Base-by-base conservation (phyloP, 2,329 filamentous ascomycete species). In the Neofusicoccum parvum region DNA sequence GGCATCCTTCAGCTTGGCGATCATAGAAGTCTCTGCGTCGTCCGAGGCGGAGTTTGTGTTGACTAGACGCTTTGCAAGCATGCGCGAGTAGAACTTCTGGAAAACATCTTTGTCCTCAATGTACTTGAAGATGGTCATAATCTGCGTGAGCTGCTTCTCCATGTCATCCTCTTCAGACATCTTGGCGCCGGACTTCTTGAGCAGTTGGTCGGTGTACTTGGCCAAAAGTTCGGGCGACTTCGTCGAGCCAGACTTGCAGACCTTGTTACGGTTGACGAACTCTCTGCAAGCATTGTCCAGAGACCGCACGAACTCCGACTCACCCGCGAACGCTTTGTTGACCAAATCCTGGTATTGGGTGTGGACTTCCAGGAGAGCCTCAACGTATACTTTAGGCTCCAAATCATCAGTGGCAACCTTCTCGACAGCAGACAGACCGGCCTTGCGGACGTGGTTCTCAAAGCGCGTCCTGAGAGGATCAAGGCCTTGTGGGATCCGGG, bases 121-220 rank as follows among this genome's bases (percentile, higher is more conserved):
- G 80, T 99, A 99, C 82, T 98, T 98, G 87, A 99, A 99, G 64
- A 99, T 92, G 1, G 94, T 97, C 95, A 99, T 99, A 73, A 99
- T 95, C 77, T 97, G 92, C 20, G 88, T 88, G 36, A 98, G 83
- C 37, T 92, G 90, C 70, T 90, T 90, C 80, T 99, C 95, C 72
- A 98, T 86, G 74, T 99, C 94, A 37, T 92, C 90, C 75, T 99
- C 95, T 75, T 98, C 95, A 14, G 93, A 92, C 72, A 93, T 92
- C 71, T 94, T 96, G 36, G 91, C 91, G 70, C 92, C 72, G 17
- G 77, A 94, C 84, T 97, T 97, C 79, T 95, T 94, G 60, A 99
- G 83, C 37, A 99, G 82, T 10, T 93, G 89, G 77, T 99, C 95
- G 37, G 94, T 92, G 77, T 99, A 98, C 79, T 97, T 97, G 75